Conservation (phyloP, 2,329 filamentous ascomycete genomes). For the Aspergillus carbonarius region DNA sequence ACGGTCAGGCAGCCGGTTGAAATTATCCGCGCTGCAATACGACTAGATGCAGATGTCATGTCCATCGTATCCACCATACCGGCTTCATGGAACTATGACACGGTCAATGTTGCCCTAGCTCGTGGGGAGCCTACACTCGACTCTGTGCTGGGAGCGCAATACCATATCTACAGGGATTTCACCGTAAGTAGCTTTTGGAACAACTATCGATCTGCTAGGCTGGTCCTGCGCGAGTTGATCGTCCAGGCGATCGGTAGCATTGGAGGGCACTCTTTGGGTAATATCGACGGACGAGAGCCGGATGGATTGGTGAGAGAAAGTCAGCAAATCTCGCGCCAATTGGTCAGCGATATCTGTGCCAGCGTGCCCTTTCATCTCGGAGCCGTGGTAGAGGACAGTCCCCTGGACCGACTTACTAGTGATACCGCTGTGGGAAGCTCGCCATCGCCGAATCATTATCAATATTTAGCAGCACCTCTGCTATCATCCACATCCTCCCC, state of each 20-base stretch:
- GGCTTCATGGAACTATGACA: neutral
- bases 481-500: too few relatives aligned
- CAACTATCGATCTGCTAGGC: neutral
- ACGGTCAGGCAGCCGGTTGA: neutral
- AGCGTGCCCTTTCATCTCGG: too few relatives aligned
- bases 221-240: slow-evolving; percentile 1
- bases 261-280: neutral
- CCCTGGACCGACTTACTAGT: too few relatives aligned
- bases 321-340: neutral
- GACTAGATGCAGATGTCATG: neutral
- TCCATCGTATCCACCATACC: neutral
- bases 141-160: neutral
- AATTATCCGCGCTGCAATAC: neutral
- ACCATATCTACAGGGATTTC: neutral
- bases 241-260: neutral
- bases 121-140: neutral
- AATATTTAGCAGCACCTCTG: too few relatives aligned
- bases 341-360: neutral
- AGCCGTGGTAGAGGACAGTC: too few relatives aligned
- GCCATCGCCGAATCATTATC: too few relatives aligned
- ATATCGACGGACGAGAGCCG: neutral
- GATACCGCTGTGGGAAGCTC: too few relatives aligned
- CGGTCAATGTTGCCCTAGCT: neutral
- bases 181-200: slow-evolving; percentile 3
- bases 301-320: neutral